Base-by-base conservation (phyloP, 164 flowering plant species). In the Brasenia schreberi region DNA sequence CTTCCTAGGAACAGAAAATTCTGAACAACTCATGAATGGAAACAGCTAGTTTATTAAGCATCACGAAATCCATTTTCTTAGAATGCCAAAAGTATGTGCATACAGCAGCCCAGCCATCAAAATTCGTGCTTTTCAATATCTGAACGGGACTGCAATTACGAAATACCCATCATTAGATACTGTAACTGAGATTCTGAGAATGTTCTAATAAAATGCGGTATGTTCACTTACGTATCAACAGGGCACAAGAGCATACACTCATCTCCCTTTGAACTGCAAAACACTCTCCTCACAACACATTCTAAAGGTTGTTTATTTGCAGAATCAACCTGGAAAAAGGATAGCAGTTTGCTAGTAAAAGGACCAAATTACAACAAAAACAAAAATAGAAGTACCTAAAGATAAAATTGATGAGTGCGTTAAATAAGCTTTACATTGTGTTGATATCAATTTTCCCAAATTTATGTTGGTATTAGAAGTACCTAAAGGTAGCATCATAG, bases 41-140 rank as follows among this genome's bases (percentile, higher is more conserved):
- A 33, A 33, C 39, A 33, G 39, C 39, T 33, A 33, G 39, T 33
- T 33, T 33, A 33, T 33, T 33, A 33, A 33, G 39, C 39, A 33
- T 33, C 39, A 3, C 39, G 39, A 33, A 33, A 33, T 33, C 39
- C 39, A 33, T 2, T 33, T 33, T 33, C 39, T 33, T 33, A 33
- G 39, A 33, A 33, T 33, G 39, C 2, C 39, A 33, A 33, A 33
- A 59, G 16, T 59, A 64, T 61, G 77, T 71, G 79, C 93, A 63
- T 90, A 94, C 99, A 81, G 94, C 90, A 67, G 96, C 79, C 97
- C 97, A 93, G 63, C 98, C 98, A 19, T 87, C 95, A 72, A 83
- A 66, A 78, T 90, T 90, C 45, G 80, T 84, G 80, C 96, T 93
- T 85, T 89, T 93, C 74, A 93, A 70, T 67, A 93, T 84, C 77